phyloP scores from a whole-genome alignment of 495 filamentous ascomycete species.

The Podospora tetraspora region DNA sequence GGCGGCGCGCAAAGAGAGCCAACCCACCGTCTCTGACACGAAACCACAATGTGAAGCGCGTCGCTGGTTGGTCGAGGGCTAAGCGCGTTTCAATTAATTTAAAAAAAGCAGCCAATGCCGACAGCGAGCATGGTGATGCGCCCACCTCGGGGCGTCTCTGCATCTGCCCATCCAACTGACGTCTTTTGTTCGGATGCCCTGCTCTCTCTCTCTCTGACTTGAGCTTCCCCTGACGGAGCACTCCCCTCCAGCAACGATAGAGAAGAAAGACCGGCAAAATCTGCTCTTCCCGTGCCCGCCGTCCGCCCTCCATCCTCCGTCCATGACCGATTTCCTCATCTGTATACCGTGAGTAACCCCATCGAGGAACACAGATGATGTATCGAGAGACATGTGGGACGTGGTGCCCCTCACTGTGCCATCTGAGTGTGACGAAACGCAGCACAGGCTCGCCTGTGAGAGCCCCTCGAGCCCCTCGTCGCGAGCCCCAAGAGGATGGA shows the following conservation, averaged over 20 bases:
- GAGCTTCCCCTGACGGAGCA: neutral
- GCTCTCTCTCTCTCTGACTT: neutral
- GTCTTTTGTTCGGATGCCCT: neutral
- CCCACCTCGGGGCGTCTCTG: slow-evolving; percentile 10
- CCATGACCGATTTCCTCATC: neutral
- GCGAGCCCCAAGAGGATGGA: neutral
- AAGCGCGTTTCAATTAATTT: slow-evolving; percentile 34
- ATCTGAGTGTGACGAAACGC: neutral
- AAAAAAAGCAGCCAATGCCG: slow-evolving; percentile 29
- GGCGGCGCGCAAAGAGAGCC: slow-evolving; percentile 8
- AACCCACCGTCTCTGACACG: slow-evolving; percentile 19
- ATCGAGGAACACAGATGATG: neutral
- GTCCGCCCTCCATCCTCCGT: neutral
- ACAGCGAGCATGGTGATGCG: slow-evolving; percentile 10
- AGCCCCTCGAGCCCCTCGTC: neutral
- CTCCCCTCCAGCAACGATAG: neutral
- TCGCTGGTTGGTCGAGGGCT: slow-evolving; percentile 27
- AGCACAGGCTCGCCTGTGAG: neutral
- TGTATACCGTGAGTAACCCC: neutral
- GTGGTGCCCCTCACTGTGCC: neutral
- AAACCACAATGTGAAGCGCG: slow-evolving; percentile 31
- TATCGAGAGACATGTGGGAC: neutral
- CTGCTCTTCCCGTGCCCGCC: neutral
- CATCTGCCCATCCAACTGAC: neutral
- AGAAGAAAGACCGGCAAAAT: neutral